Base-by-base conservation (phyloP, 768 basidiomycete species). In the Mycena olivaceomarginata region DNA sequence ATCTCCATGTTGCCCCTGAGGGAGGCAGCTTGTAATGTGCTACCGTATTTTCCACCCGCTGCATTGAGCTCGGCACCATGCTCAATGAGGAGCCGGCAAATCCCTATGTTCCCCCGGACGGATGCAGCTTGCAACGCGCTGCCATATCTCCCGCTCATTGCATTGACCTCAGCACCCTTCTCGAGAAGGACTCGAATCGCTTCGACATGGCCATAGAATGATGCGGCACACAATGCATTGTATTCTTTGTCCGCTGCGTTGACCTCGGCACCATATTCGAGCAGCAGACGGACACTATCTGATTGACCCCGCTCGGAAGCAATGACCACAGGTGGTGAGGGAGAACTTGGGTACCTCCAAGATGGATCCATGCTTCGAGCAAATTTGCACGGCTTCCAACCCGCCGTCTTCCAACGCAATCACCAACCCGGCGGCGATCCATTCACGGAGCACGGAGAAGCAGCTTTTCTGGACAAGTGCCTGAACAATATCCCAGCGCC, bases 31-130 rank as follows among this genome's bases (percentile, higher is more conserved):
- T 31, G 53, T 3, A 31, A 31, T 3, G 31, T 3, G 31, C 31
- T 31, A 31, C 31, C 31, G 3, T 31, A 31, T 51, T 51, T 5
- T 51, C 48, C 18, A 5, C n/a, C 8, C 7, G 13, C 5, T 51
- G 53, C n/a, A 13, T 51, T 13, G 48, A 51, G 2, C 2, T 13
- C 6, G 48, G 48, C 15, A 65, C 94, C 89, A 67, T 93, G 92
- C 83, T 89, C n/a, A n/a, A 56, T 10, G 8, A 56, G 53, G 12
- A 56, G n/a, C n/a, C n/a, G n/a, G n/a, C n/a, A n/a, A n/a, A n/a
- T n/a, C n/a, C n/a, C n/a, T n/a, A n/a, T n/a, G n/a, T n/a, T n/a
- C n/a, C n/a, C n/a, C n/a, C n/a, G n/a, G n/a, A n/a, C n/a, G n/a
- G n/a, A n/a, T n/a, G n/a, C n/a, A n/a, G n/a, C n/a, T n/a, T n/a